A percentile compares a stretch with the other conserved stretches of the same genome.
Evolutionary conservation across 2,329 filamentous ascomycete genomes (phyloP).

Genomic region (Kalmusia sp.): DNA sequence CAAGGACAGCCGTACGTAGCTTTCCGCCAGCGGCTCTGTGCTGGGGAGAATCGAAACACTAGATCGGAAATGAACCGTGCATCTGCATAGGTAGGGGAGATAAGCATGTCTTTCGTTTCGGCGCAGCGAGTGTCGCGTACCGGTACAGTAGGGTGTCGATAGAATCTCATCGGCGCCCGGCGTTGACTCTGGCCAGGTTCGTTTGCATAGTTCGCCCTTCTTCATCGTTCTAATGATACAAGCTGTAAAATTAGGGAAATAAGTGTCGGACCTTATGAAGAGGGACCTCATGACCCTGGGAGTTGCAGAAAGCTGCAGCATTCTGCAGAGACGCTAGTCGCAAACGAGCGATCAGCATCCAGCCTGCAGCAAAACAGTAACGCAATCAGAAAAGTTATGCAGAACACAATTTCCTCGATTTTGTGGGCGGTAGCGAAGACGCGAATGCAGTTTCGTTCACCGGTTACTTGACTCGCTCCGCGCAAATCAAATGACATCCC

Average conservation of each 20-base stretch:
- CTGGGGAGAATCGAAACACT: neutral
- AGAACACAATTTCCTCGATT: neutral
- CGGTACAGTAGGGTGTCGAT: neutral
- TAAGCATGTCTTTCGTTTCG: neutral
- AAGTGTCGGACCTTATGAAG: no score
- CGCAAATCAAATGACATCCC: neutral
- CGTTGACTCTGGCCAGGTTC: neutral
- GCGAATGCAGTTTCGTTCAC: neutral
- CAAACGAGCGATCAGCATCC: neutral
- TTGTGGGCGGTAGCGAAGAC: neutral
- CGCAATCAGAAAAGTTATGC: neutral
- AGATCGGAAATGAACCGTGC: neutral
- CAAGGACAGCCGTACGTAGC: neutral
- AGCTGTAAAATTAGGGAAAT: neutral
- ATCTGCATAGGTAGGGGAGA: neutral
- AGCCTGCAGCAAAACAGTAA: neutral
- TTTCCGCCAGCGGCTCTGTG: neutral
- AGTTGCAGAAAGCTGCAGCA: neutral
- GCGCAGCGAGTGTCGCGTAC: neutral
- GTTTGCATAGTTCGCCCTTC: neutral
- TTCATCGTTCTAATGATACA: neutral
- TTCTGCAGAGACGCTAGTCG: constrained; percentile 5
- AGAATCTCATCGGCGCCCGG: neutral
- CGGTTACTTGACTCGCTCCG: neutral
- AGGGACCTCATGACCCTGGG: neutral